A percentile compares a stretch with the other conserved stretches of the same genome.
phyloP scores from a whole-genome alignment of 768 basidiomycete genomes.

The Russula olivacea region DNA sequence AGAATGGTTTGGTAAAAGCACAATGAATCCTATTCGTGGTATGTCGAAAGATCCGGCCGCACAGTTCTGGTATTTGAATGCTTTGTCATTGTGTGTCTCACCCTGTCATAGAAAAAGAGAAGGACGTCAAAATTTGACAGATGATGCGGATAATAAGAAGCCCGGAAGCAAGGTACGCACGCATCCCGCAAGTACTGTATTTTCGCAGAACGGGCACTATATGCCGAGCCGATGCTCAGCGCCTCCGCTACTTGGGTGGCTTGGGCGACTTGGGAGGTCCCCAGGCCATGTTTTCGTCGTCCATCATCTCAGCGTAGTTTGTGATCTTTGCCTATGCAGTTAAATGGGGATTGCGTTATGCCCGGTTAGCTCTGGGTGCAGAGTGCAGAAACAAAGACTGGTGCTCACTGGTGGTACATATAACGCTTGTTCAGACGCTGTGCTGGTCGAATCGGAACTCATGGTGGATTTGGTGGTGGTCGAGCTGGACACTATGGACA shows the following conservation, averaged over 20 bases:
- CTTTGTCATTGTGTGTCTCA: background rate
- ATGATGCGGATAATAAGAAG: background rate
- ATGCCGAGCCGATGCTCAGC: constrained; percentile 5
- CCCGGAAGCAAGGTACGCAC: background rate
- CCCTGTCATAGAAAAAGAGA: background rate
- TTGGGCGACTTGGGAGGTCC: constrained; percentile 25
- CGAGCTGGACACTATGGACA: background rate
- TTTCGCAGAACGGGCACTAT: background rate
- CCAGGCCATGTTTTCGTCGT: constrained; percentile 33
- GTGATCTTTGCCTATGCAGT: background rate
- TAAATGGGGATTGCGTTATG: background rate
- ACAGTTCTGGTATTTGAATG: background rate
- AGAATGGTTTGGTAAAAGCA: background rate
- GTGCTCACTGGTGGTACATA: constrained; percentile 1
- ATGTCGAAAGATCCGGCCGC: background rate
- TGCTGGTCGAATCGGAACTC: background rate
- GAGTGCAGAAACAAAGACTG: background rate
- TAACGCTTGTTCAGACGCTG: background rate
- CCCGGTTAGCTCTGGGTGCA: background rate
- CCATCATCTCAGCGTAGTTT: constrained; percentile 25
- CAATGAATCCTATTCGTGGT: background rate
- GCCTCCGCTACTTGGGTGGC: constrained; percentile 16
- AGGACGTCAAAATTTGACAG: background rate
- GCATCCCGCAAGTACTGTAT: background rate
- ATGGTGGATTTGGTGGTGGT: background rate